Base-by-base conservation (phyloP, 1,139 yeast genomes). In the Suhomyces chickasaworum region DNA sequence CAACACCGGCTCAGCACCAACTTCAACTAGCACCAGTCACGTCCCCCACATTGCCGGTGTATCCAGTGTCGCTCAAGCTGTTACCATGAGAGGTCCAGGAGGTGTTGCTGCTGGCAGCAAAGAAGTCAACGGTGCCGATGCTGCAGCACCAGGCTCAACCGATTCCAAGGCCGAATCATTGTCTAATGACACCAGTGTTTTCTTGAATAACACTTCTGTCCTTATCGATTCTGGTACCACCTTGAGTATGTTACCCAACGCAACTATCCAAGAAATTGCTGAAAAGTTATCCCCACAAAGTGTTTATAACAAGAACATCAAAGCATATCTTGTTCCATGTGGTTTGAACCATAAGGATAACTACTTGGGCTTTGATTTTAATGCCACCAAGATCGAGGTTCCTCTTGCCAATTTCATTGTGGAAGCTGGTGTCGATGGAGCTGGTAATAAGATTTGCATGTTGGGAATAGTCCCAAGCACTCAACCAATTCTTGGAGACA, bases 181-280 rank as follows among this genome's bases (percentile, higher is more conserved):
- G 9, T 30, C 33, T 15, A 12, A 17, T 7, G n/a, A 12, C 22
- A 32, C 48, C 20, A 49, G 47, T 10, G 41, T 46, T 36, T 48
- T 17, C 46, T 54, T 42, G 39, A 51, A 52, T 41, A 47, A 20
- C 15, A 21, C 52, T 39, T 55, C 65, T 31, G 70, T 67, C 23
- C 54, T 69, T 36, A 58, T 73, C 25, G 78, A 73, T 50, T 67
- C 76, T 4, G 78, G 78, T 33, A 69, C 77, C 23, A 71, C 77
- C 13, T 63, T 67, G 46, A 57, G 66, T 31, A 59, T 57, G 48
- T 59, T 71, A 29, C 64, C 66, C 6, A 46, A 53, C 21, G 55
- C 54, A 4, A 53, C 59, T 23, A 37, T 52, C 35, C 41, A 47
- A 9, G 37, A 50, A 10, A 44, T 66, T 31, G 56, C 59, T 7